A percentile compares a stretch with the other conserved stretches of the same genome.
Evolutionary conservation across 768 basidiomycete genomes (phyloP).

Genomic region (Boletus huronensis): DNA sequence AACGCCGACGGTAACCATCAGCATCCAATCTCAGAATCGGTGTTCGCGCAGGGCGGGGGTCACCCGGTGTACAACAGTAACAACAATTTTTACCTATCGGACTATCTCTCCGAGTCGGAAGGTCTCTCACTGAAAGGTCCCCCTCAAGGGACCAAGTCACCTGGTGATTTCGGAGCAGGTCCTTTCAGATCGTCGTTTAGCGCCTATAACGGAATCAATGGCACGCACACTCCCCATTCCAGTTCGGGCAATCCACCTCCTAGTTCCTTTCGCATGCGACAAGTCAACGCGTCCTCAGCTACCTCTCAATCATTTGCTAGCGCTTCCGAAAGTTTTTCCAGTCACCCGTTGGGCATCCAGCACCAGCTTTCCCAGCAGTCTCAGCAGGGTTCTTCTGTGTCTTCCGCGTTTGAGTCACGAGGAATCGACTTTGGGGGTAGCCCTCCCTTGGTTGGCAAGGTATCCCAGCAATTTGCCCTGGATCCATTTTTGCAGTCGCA

Average conservation of each 20-base stretch:
- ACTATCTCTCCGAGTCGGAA: constrained; percentile 34
- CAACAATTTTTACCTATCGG: constrained; percentile 32
- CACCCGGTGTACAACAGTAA: constrained; percentile 43
- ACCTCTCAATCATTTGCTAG: constrained; percentile 24
- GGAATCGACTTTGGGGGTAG: constrained; percentile 34
- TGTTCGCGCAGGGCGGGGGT: constrained; percentile 31
- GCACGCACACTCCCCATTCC: constrained; percentile 20
- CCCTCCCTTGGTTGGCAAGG: constrained; percentile 24
- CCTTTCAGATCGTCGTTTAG: constrained; percentile 37
- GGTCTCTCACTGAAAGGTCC: constrained; percentile 32
- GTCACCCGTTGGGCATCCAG: constrained; percentile 30
- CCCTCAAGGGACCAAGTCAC: constrained; percentile 26
- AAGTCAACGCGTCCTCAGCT: constrained; percentile 27
- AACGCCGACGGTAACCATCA: constrained; percentile 35
- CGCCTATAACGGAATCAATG: constrained; percentile 30
- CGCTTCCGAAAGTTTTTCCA: constrained; percentile 24
- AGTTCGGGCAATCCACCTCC: constrained; percentile 32
- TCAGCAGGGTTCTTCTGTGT: constrained; percentile 28
- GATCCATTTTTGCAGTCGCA: constrained; percentile 35
- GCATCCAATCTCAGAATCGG: constrained; percentile 26
- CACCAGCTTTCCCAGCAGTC: constrained; percentile 35
- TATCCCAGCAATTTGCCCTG: constrained; percentile 31
- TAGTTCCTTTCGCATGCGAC: constrained; percentile 36
- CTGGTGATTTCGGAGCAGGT: constrained; percentile 35
- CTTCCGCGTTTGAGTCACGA: constrained; percentile 27